phyloP scores from a whole-genome alignment of 208 protist genomes.

The Crithidia fasciculata region DNA sequence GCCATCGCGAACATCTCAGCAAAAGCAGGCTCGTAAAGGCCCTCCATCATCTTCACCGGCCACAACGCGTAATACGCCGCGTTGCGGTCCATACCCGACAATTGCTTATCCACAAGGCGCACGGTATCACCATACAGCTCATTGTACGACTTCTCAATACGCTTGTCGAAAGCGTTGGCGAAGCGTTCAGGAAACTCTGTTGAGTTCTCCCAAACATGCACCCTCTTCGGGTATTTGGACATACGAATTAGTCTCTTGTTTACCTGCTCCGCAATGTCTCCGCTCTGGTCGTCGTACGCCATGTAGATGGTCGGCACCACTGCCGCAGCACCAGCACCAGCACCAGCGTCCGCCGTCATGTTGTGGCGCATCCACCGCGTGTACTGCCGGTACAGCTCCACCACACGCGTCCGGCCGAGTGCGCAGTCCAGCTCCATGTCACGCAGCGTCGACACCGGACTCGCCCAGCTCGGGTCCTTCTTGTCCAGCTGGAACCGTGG shows the following conservation, averaged over 20 bases:
- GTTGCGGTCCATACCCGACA: background rate
- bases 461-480: background rate
- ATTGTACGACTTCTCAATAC: background rate
- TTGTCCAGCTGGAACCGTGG: background rate
- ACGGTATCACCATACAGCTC: background rate
- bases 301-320: conserved; percentile 10
- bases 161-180: background rate
- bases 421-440: background rate
- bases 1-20: conserved; percentile 4
- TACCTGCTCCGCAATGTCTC: background rate
- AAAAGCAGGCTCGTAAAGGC: background rate
- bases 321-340: background rate
- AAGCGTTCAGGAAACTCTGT: background rate
- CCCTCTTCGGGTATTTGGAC: background rate
- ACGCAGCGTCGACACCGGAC: background rate
- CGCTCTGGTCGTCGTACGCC: background rate
- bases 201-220: background rate
- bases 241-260: background rate
- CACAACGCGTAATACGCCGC: background rate
- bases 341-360: background rate
- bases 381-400: conserved; percentile 13
- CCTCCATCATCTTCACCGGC: background rate
- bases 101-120: background rate
- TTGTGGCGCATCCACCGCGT: background rate
- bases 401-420: background rate